These are phyloP conservation scores for Gleditsia sinensis DNA, from an alignment of 306 rosid species.

Conservation along the genomic window DNA sequence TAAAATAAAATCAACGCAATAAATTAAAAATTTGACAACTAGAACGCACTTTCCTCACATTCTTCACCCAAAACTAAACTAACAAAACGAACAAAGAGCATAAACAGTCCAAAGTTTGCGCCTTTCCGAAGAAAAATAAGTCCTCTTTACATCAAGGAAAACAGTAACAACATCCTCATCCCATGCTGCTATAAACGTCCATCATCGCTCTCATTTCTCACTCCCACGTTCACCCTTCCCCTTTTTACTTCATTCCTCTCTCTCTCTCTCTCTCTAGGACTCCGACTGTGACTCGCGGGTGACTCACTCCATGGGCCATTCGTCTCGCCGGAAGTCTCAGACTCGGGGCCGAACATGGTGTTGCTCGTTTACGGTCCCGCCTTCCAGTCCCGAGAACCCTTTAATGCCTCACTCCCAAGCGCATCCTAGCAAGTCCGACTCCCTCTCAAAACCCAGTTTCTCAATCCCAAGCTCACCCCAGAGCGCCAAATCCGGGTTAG, in stretches of 20 bases:
- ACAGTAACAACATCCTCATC: too few species aligned
- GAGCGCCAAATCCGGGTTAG: too few species aligned
- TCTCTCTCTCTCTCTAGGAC: too few species aligned
- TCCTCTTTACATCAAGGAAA: too few species aligned
- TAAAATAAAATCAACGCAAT: too few species aligned
- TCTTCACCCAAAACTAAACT: neutral
- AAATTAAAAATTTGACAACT: too few species aligned
- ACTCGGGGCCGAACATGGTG: slow-evolving; percentile 72
- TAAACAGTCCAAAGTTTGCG: too few species aligned
- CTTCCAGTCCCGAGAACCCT: slow-evolving; percentile 71
- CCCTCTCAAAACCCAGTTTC: slow-evolving; percentile 40
- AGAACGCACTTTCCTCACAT: slow-evolving; percentile 25
- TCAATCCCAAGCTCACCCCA: too few species aligned
- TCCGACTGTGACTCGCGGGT: neutral
- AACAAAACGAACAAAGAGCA: slow-evolving; percentile 22
- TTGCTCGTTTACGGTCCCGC: slow-evolving; percentile 74
- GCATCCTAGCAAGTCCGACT: slow-evolving; percentile 38
- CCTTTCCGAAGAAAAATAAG: too few species aligned
- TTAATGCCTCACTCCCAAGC: slow-evolving; percentile 39
- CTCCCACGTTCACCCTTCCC: neutral
- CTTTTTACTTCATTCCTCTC: too few species aligned
- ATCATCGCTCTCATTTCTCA: too few species aligned
- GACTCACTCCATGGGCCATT: slow-evolving; percentile 50
- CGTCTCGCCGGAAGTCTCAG: slow-evolving; percentile 37
- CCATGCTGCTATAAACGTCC: too few species aligned